A percentile compares a stretch with the other conserved stretches of the same genome.
Conservation (phyloP, 305 asterid species). For the Striga hermonthica region DNA sequence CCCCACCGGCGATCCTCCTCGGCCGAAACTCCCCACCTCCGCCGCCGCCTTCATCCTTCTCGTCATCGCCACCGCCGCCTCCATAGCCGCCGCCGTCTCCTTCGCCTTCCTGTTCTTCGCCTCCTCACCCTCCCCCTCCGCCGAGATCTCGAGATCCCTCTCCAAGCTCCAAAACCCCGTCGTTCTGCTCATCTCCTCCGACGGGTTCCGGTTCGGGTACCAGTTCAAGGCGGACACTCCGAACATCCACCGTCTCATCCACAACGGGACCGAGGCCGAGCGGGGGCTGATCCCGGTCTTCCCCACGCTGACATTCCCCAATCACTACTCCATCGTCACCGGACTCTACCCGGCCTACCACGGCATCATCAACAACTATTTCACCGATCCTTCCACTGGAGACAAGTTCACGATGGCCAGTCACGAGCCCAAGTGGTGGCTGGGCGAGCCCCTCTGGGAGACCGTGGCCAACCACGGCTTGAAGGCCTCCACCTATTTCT, state of each 20-base stretch:
- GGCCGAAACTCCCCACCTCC: constrained; percentile 15
- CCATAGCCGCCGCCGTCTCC: not conserved
- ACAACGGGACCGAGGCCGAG: constrained; percentile 11
- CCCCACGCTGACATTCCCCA: constrained; percentile 9
- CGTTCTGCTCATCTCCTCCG: constrained; percentile 3
- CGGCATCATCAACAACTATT: constrained; percentile 8
- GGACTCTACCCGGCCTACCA: constrained; percentile 8
- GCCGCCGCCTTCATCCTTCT: constrained; percentile 9
- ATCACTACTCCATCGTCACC: constrained; percentile 11
- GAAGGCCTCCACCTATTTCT: constrained; percentile 11
- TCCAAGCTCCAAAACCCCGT: constrained; percentile 3
- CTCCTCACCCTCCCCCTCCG: not conserved
- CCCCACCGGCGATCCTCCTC: constrained; percentile 32
- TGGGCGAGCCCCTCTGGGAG: constrained; percentile 12
- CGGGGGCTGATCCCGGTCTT: constrained; percentile 3
- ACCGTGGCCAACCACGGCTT: constrained; percentile 1
- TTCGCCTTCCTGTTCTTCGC: not conserved
- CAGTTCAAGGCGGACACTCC: constrained; percentile 6
- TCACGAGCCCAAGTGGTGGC: constrained; percentile 10
- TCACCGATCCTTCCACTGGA: not conserved
- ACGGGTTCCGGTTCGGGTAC: constrained; percentile 16
- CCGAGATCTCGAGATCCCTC: not conserved
- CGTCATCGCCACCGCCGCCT: not conserved
- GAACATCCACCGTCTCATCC: not conserved
- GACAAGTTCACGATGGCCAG: constrained; percentile 1